Evolutionary conservation across 352 stramenopile genomes (phyloP).

Genomic region (Phytophthora citrophthora): DNA sequence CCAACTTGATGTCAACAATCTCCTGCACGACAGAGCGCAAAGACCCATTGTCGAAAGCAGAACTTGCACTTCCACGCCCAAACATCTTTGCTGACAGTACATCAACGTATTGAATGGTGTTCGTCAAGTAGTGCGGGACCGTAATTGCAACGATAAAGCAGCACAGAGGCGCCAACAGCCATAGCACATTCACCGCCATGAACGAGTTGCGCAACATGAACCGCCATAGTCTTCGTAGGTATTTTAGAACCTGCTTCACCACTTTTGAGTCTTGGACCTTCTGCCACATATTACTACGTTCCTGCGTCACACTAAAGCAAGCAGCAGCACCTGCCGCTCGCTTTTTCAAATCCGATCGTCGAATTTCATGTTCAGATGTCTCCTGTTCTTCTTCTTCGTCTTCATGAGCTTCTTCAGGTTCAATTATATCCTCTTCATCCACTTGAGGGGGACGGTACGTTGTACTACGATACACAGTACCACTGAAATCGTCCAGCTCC

Average conservation of each 20-base stretch:
- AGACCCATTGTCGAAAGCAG: constrained; percentile 54
- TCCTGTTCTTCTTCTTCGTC: constrained; percentile 37
- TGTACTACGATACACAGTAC: constrained; percentile 32
- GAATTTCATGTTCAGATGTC: constrained; percentile 26
- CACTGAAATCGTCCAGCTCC: constrained; percentile 42
- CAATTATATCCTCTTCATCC: constrained; percentile 34
- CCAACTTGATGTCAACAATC: constrained; percentile 73
- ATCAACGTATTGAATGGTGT: constrained; percentile 73
- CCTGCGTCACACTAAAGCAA: constrained; percentile 27
- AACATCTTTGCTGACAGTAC: constrained; percentile 55
- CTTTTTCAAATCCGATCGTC: constrained; percentile 38
- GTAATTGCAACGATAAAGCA: constrained; percentile 78
- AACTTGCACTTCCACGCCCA: constrained; percentile 21
- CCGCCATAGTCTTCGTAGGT: constrained; percentile 50
- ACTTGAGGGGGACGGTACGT: constrained; percentile 24
- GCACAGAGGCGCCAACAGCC: constrained; percentile 70
- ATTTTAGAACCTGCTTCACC: constrained; percentile 35
- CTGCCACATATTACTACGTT: constrained; percentile 8
- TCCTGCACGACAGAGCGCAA: constrained; percentile 73
- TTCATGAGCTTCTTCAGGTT: constrained; percentile 34
- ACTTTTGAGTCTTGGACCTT: constrained; percentile 20
- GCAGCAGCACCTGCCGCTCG: constrained; percentile 41
- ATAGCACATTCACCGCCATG: constrained; percentile 77
- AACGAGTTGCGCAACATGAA: constrained; percentile 71
- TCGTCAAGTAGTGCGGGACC: constrained; percentile 74